phyloP scores from a whole-genome alignment of 768 basidiomycete species.

The Podaxis sp. region DNA sequence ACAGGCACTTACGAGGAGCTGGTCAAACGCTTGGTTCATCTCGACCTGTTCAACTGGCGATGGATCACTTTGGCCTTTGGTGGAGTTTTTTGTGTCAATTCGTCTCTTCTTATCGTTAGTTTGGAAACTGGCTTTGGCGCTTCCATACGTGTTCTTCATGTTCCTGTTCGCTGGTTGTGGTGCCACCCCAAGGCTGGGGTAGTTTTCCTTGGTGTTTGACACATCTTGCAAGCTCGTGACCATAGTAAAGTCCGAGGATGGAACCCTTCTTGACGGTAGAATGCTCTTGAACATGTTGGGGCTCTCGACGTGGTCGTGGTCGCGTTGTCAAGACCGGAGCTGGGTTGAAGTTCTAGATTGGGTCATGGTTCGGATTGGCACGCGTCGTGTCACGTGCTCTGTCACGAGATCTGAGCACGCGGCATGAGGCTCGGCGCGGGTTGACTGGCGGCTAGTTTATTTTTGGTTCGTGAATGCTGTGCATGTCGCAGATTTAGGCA shows the following conservation, averaged over 20 bases:
- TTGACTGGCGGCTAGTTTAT: background rate
- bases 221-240: conserved; percentile 53
- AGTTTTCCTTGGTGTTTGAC: conserved; percentile 64
- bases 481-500: background rate
- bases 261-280: conserved; percentile 63
- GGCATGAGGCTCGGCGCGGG: background rate
- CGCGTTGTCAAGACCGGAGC: conserved; percentile 5
- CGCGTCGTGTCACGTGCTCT: conserved; percentile 29
- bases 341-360: conserved; percentile 29
- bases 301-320: conserved; percentile 17
- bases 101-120: conserved; percentile 46
- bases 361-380: conserved; percentile 31
- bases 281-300: conserved; percentile 78
- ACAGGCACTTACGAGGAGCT: conserved; percentile 60
- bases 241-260: conserved; percentile 73
- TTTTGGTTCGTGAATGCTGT: background rate
- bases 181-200: conserved; percentile 31
- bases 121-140: conserved; percentile 33
- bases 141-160: conserved; percentile 29
- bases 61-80: conserved; percentile 26
- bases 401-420: conserved; percentile 19
- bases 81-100: conserved; percentile 24
- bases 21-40: conserved; percentile 75
- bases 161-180: conserved; percentile 22
- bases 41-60: conserved; percentile 31